Evolutionary conservation across 2,329 filamentous ascomycete species (phyloP), one percentile per base, ranked within the genome.

Genomic region (Cryphonectria naterciae): DNA sequence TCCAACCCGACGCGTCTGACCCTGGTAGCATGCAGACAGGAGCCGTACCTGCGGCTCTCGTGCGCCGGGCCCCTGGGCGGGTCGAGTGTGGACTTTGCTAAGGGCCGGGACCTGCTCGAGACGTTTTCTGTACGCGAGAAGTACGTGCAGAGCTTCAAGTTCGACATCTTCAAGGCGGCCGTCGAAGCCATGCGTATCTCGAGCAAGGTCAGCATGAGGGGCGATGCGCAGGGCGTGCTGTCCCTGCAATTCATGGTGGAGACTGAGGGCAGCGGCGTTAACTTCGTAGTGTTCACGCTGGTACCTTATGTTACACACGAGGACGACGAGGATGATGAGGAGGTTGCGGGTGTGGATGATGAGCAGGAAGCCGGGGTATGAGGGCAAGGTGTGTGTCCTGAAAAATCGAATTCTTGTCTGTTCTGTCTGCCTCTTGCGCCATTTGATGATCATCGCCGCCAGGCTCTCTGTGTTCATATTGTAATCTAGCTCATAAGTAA

Each of bases 221-320:
- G 94, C 0, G 96, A 99, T 80, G 86, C 88, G 1, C 93, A 97
- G 78, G 95, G 96, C 0, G 95, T 99, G 41, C 81, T 99, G 74
- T 98, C 93, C 80, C 83, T 98, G 79, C 96, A 99, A 78, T 98
- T 98, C 77, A 96, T 99, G 92, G 91, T 99, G 22, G 94, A 98
- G 78, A 86, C 95, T 58, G 93, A 96, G 73, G 87, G 88, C 8
- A 87, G 88, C 6, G 85, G 85, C 35, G 84, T 90, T 54, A 93
- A 90, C 75, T 97, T 95, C 81, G 85, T 96, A 35, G 93, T 96
- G 79, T 97, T 95, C 79, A 86, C 92, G 28, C 93, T 96, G 78
- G 91, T 97, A 70, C 93, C 93, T 22, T 91, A 91, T 70, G 84
- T 90, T 68, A 85, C 86, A 22, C 87, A 88, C 32, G 87, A 92